Evolutionary conservation across 1,284 basidiomycete genomes (phyloP), one percentile per base, ranked within the genome.

Genomic region (Ceratobasidium sp.): DNA sequence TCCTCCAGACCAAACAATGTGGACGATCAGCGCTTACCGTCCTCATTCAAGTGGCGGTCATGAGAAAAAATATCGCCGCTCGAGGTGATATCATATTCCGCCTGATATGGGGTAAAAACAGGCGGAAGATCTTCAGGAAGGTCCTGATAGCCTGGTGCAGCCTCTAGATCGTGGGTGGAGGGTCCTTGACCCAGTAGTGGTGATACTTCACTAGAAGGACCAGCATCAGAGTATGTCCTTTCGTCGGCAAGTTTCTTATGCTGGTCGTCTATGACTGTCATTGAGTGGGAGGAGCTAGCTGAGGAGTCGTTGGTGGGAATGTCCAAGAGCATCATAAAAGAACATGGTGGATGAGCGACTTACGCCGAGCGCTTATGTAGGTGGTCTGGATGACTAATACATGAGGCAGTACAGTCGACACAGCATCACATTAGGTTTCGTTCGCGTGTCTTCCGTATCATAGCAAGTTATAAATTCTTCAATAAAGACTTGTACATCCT

Each of bases 41-140:
- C 93, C 68, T 89, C 85, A 80, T 93, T 94, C 76, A 94, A 84
- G 82, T 93, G 92, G 15, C 84, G 85, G 81, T 94, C 92, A 83
- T 93, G 93, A 26, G 91, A 92, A 78, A 93, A 84, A 75, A 92
- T 85, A 64, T 90, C 84, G 2, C 89, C 89, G 56, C 84, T 80
- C n/a, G 84, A 85, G 0, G 86, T 86, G 48, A 87, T 84, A 79
- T 89, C 90, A 83, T 87, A 89, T 78, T 91, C 88, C 38, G 93
- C 91, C 10, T 89, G 83, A 81, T 93, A 93, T 0, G 87, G 88
- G 2, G 89, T 82, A 80, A 93, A 94, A 3, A 84, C 85, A 3
- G 92, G 92, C 0, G 92, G 90, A 6, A 87, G 88, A 20, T 87
- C 87, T 10, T 61, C 59, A 28, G 56, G 42, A 42, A 73, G 48